Evolutionary conservation across 2,329 filamentous ascomycete species (phyloP).

Genomic region (Gremmenia infestans): DNA sequence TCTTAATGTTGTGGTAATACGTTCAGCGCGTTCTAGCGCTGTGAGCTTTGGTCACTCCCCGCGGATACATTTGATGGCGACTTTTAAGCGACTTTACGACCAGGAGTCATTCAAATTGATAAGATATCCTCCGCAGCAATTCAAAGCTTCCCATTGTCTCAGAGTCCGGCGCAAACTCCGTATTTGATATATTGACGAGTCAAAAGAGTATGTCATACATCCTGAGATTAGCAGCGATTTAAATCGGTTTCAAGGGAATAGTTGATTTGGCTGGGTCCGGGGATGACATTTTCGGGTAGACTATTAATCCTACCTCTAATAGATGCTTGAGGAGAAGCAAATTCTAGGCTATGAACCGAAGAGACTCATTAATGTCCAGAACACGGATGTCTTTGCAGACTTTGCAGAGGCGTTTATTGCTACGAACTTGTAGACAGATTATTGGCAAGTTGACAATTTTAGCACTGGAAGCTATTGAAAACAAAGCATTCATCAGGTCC

Average conservation of each 20-base stretch:
- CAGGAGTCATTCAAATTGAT: constrained; percentile 35
- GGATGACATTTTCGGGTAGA: constrained; percentile 26
- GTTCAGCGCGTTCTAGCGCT: constrained; percentile 29
- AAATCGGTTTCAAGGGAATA: constrained; percentile 25
- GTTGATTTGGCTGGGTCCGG: constrained; percentile 26
- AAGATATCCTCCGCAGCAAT: constrained; percentile 33
- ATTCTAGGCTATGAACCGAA: constrained; percentile 34
- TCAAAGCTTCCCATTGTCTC: constrained; percentile 30
- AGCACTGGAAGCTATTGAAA: neutral
- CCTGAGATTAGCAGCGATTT: constrained; percentile 23
- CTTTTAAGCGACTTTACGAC: neutral
- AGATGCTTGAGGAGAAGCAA: constrained; percentile 26
- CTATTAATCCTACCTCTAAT: constrained; percentile 24
- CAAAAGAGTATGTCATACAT: constrained; percentile 31
- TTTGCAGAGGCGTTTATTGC: constrained; percentile 17
- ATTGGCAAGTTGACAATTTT: neutral
- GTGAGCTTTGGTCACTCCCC: constrained; percentile 28
- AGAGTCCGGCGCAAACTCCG: constrained; percentile 30
- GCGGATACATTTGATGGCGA: constrained; percentile 17
- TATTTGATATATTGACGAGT: constrained; percentile 35
- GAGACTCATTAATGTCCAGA: constrained; percentile 19
- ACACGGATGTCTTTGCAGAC: constrained; percentile 19
- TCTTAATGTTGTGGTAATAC: constrained; percentile 33
- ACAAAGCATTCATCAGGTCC: neutral
- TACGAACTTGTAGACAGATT: neutral